Base-by-base conservation (phyloP, 441 rosid genomes). In the Erysimum cheiri region DNA sequence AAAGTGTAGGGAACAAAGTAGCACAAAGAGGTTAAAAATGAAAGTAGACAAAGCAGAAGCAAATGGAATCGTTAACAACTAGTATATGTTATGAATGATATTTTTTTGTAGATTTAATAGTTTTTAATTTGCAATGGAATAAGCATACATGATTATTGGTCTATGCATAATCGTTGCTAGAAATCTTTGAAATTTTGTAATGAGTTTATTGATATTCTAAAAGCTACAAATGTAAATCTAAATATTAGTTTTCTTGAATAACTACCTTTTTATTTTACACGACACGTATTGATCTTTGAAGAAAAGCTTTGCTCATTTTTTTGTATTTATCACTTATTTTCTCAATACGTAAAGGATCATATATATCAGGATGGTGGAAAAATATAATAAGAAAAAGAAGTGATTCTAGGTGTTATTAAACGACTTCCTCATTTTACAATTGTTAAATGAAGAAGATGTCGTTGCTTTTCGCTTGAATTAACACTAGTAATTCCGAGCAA, bases 401-500 rank as follows among this genome's bases (percentile, higher is more conserved):
- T 48, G 53, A 48, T 9, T 48, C 1, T 9, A 19, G n/a, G 28
- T 22, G 28, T 48, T 48, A 12, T 48, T 48, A 9, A 48, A 48
- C 28, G n/a, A 48, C 52, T 39, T 17, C 6, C 10, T n/a, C 59
- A 28, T 47, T 37, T 22, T 14, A 54, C 24, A 46, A 7, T 24
- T 15, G 8, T 46, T 46, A 44, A 54, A 71, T 64, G 57, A 37
- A 52, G 8, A 19, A n/a, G n/a, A n/a, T 3, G 11, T 59, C 36
- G 44, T 54, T 24, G 55, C 19, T 65, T 40, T 29, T 71, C 19
- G 17, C 24, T 49, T 40, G 55, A 50, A n/a, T 49, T 35, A 39
- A 65, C 46, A 58, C 48, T 49, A 31, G 57, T 53, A 50, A 52
- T 67, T 60, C 28, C 49, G 37, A 60, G 55, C 68, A 73, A 73